Base-by-base conservation (phyloP, 2,329 filamentous ascomycete genomes). In the Juglanconis juglandina region DNA sequence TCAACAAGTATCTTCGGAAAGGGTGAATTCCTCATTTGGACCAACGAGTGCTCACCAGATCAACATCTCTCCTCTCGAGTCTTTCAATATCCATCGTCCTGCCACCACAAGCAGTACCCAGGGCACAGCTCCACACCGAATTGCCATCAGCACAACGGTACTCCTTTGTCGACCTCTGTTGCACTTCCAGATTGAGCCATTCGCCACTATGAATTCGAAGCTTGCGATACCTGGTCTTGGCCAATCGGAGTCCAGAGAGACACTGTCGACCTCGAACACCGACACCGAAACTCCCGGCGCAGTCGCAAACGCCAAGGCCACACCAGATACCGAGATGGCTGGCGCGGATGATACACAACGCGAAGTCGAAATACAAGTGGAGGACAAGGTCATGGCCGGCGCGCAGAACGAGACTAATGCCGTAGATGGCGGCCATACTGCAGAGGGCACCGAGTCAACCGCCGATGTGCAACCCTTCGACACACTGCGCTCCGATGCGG, bases 201-300 rank as follows among this genome's bases (percentile, higher is more conserved):
- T 52, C 13, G 33, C 33, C 14, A 46, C 33, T 6, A 64, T 64
- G 62, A 50, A 62, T 30, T 59, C 61, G 2, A 55, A 47, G 14
- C 67, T 67, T 48, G 57, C 65, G 32, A 72, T 72, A n/a, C 70
- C 70, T 10, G 70, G 71, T 58, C 68, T 71, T 11, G 70, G 69
- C 64, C 62, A 68, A 48, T 66, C 67, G 13, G 65, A 64, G 57
- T 53, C 64, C 4, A 67, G 67, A 42, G 65, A 70, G 56, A 53
- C 59, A 34, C 56, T 66, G 5, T 64, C 66, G 5, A 33, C 41
- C n/a, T 56, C 66, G 13, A 67, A 63, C 42, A 64, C 68, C 47
- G 63, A 65, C 1, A 60, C 67, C 54, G 65, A 69, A 42, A 61
- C 56, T 9, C 30, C 39, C 30, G 44, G 39, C 39, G 13, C 33